Evolutionary conservation across 306 rosid genomes (phyloP), one percentile per base, ranked within the genome.

Genomic region (Rubus parviflorus): DNA sequence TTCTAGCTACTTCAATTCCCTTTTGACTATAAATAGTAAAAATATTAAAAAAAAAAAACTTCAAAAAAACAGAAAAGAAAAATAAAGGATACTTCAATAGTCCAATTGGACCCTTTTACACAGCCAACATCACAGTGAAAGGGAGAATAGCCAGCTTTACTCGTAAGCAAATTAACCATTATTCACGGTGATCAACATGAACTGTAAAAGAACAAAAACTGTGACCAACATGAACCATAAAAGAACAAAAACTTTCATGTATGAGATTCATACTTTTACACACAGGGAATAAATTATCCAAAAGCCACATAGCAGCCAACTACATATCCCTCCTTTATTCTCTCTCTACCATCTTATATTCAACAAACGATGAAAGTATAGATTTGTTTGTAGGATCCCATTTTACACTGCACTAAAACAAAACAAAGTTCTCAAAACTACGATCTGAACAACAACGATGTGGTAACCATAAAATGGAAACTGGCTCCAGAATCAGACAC

Each of bases 261-360:
- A 6, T 62, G n/a, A 62, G 20, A 30, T 30, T 62, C 67, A 62
- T 25, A 60, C 42, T 62, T 64, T 64, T 38, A 64, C 69, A 63
- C 41, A 64, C 69, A 38, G 69, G 69, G 14, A 64, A 37, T 16
- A 64, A 64, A 64, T 46, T 22, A 64, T 38, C 69, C 9, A 16
- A 64, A 38, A 38, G 45, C 22, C 46, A 37, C 46, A 64, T 6
- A 38, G 6, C 69, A 40, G 46, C 20, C 46, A 53, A 56, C 38
- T 74, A 68, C 75, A 57, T 14, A 11, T 60, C 65, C 76, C 76
- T 38, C 49, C 65, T 54, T 72, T 38, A 52, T 35, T 71, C 75
- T 52, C 75, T 72, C 48, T 4, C 23, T 25, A 66, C 17, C 22
- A 42, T 43, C 48, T 9, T 43, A 19, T 25, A 75, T 62, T 43